Evolutionary conservation across 306 rosid genomes (phyloP).

Genomic region (Echinosophora koreensis): DNA sequence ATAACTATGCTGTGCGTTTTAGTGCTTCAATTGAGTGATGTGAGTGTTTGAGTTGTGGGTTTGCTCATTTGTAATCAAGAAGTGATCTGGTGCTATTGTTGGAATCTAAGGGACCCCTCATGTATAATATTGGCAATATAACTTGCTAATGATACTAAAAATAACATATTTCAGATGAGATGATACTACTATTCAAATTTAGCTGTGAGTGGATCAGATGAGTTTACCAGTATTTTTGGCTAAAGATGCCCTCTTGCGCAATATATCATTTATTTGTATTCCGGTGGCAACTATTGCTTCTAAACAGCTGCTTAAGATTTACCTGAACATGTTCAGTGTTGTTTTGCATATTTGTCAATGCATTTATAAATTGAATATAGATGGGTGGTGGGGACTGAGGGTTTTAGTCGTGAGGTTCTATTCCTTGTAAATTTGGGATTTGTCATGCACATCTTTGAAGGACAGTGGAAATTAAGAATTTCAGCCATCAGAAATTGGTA

Average conservation of each 20-base stretch:
- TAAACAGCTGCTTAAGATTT: background rate
- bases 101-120: background rate
- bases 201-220: background rate
- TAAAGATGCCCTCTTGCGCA: background rate
- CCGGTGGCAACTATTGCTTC: background rate
- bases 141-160: constrained; percentile 2
- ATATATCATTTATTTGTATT: background rate
- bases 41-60: constrained; percentile 8
- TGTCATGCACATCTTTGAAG: background rate
- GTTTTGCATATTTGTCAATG: background rate
- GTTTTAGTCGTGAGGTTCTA: no score
- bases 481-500: background rate
- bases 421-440: background rate
- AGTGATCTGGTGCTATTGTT: background rate
- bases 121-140: constrained; percentile 25
- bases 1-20: background rate
- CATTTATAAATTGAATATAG: background rate
- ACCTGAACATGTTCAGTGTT: constrained; percentile 13
- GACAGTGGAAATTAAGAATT: background rate
- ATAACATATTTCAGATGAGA: background rate
- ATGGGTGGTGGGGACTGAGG: no score
- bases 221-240: background rate
- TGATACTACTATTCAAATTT: constrained; percentile 19
- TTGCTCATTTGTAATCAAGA: background rate
- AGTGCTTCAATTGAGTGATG: constrained; percentile 6